Conservation (phyloP, 768 basidiomycete species). For the Galerina marginata region DNA sequence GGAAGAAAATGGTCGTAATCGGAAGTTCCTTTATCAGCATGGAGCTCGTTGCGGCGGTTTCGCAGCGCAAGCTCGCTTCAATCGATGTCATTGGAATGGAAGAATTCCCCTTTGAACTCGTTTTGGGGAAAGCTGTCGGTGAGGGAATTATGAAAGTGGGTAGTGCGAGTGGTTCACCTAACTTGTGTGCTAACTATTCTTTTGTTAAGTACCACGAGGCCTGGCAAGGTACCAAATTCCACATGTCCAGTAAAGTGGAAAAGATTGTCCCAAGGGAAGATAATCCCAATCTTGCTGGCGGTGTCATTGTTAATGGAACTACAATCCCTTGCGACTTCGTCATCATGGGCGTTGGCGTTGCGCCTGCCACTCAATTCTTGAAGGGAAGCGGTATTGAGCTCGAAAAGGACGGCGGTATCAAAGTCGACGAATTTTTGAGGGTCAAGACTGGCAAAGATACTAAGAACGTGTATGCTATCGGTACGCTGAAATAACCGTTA, state of each 20-base stretch:
- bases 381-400: constrained; percentile 71
- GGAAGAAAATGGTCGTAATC: constrained; percentile 79
- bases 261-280: constrained; percentile 64
- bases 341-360: constrained; percentile 87
- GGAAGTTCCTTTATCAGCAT: constrained; percentile 93
- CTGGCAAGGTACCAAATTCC: constrained; percentile 81
- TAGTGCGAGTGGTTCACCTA: too few relatives aligned
- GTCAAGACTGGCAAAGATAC: constrained; percentile 52
- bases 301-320: constrained; percentile 68
- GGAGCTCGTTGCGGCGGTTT: constrained; percentile 83
- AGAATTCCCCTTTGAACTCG: constrained; percentile 77
- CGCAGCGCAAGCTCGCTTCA: constrained; percentile 76
- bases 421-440: constrained; percentile 75
- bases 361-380: constrained; percentile 81
- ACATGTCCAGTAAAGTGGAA: constrained; percentile 72
- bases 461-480: constrained; percentile 72
- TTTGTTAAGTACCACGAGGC: constrained; percentile 50
- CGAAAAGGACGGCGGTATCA: constrained; percentile 78
- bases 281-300: constrained; percentile 58
- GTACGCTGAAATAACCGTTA: constrained; percentile 32
- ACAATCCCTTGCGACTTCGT: constrained; percentile 77
- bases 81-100: constrained; percentile 88
- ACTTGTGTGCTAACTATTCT: background rate
- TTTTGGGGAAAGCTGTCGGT: constrained; percentile 84
- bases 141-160: constrained; percentile 74